These are phyloP conservation scores for Magnusiomyces ingens DNA, from an alignment of 1,139 yeast species.

Conservation along the genomic window DNA sequence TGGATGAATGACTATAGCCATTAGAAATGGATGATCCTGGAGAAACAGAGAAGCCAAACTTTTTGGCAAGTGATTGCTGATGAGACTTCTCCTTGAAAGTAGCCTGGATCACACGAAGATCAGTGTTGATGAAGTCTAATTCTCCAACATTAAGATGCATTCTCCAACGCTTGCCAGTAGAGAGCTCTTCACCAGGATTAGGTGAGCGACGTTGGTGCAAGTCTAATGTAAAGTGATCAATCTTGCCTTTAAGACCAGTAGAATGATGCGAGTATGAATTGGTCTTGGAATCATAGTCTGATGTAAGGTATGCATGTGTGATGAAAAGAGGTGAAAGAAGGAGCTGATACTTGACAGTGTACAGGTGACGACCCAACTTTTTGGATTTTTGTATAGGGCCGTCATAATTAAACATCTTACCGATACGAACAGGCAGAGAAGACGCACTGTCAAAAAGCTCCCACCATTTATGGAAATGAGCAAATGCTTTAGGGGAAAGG, in stretches of 20 bases:
- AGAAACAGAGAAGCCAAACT: conserved; percentile 21
- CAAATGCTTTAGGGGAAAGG: conserved; percentile 61
- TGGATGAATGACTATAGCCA: conserved; percentile 13
- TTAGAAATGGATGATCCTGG: conserved; percentile 18
- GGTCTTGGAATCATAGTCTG: conserved; percentile 38
- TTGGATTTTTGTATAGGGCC: conserved; percentile 35
- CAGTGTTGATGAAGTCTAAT: conserved; percentile 62
- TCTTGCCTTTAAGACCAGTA: conserved; percentile 75
- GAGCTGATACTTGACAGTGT: conserved; percentile 74
- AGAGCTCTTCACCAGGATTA: conserved; percentile 49
- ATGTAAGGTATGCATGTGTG: conserved; percentile 62
- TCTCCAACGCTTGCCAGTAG: conserved; percentile 48
- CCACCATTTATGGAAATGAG: conserved; percentile 83
- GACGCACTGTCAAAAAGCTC: conserved; percentile 58
- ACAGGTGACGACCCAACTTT: conserved; percentile 72
- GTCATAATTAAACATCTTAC: conserved; percentile 50
- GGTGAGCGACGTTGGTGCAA: conserved; percentile 74
- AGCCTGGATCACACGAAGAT: conserved; percentile 65
- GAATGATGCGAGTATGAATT: conserved; percentile 48
- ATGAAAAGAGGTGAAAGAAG: conserved; percentile 66
- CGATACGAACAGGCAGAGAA: conserved; percentile 71
- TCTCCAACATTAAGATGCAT: conserved; percentile 75
- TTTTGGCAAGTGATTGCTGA: conserved; percentile 41
- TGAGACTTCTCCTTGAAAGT: conserved; percentile 52
- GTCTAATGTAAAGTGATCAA: conserved; percentile 62